Base-by-base conservation (phyloP, 768 basidiomycete species). In the Panus rudis region DNA sequence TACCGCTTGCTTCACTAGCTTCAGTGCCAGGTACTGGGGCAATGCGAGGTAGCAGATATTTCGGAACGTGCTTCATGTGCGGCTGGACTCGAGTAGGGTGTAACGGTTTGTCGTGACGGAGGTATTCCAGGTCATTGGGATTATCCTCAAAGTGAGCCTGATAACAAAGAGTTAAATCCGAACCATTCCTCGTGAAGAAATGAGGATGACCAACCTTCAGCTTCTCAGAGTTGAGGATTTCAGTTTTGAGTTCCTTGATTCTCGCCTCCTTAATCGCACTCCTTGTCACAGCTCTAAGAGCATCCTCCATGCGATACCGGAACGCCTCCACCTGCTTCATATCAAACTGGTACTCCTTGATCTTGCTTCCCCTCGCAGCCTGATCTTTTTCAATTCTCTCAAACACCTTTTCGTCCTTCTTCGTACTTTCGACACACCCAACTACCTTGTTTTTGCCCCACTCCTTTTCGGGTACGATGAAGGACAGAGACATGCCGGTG, bases 81-180 rank as follows among this genome's bases (percentile, higher is more conserved):
- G 91, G 66, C 59, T 96, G 93, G 10, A 93, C 72, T 35, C 92
- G 75, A 21, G 84, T 83, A 0, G 93, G 92, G 54, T 94, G 90
- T 4, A 97, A 69, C 4, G 93, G 87, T 52, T 92, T 91, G 64
- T 99, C 96, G 63, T 98, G 96, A 2, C 90, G 79, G 34, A 97
- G 69, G 58, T 81, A 96, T 43, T 92, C 90, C 10, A 97, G 72
- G 58, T 97, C 93, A 6, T 89, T 70, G 1, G 94, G 94, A 58
- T 98, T 92, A 57, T 97, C 92, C 57, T 97, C 92, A 50, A 99
- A 97, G 63, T 98, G 94, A 5, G 92, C 91, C 93, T 97, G 55
- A 31, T 50, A 43, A 25, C 24, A 11, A 22, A 33, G 47, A 33
- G 30, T 26, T 41, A 33, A 45, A 17, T 26, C n/a, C 32, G 22